These are phyloP conservation scores for Aspergillus hancockii DNA, from an alignment of 495 filamentous ascomycete genomes.

Conservation along the genomic window DNA sequence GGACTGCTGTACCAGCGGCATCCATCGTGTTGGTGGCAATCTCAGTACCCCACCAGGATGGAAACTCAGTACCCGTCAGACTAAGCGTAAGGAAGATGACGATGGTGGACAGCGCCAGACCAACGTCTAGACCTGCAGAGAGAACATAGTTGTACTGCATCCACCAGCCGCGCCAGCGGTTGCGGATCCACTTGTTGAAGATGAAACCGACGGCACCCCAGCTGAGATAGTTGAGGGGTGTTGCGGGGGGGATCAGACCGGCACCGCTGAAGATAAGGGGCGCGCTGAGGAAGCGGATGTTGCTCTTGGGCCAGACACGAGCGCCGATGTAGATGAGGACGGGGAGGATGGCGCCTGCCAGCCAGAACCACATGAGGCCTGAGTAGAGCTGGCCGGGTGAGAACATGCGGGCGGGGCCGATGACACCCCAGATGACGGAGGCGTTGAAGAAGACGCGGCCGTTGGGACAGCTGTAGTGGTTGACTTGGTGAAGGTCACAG, in stretches of 20 bases:
- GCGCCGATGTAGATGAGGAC: slow-evolving; percentile 48
- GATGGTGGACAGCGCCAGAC: slow-evolving; percentile 64
- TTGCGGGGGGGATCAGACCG: slow-evolving; percentile 51
- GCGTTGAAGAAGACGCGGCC: slow-evolving; percentile 62
- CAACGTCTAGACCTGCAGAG: slow-evolving; percentile 70
- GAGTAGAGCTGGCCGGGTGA: slow-evolving; percentile 49
- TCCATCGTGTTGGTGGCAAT: slow-evolving; percentile 49
- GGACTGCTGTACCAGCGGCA: slow-evolving; percentile 38
- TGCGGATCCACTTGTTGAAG: slow-evolving; percentile 67
- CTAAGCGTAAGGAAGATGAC: slow-evolving; percentile 71
- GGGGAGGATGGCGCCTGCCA: slow-evolving; percentile 49
- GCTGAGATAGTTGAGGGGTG: slow-evolving; percentile 54
- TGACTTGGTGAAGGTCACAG: slow-evolving; percentile 49
- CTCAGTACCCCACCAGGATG: slow-evolving; percentile 68
- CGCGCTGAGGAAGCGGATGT: slow-evolving; percentile 44
- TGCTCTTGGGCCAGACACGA: slow-evolving; percentile 42
- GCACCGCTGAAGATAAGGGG: slow-evolving; percentile 52
- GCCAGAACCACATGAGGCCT: slow-evolving; percentile 50
- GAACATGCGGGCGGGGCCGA: slow-evolving; percentile 55
- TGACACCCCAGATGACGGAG: slow-evolving; percentile 57
- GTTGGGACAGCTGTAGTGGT: slow-evolving; percentile 61
- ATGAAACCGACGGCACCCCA: slow-evolving; percentile 69
- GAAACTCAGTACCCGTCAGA: slow-evolving; percentile 49
- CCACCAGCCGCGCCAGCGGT: slow-evolving; percentile 70
- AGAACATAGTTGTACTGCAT: slow-evolving; percentile 78